Evolutionary conservation across 2,329 filamentous ascomycete species (phyloP).

Genomic region (Aspergillus niger): DNA sequence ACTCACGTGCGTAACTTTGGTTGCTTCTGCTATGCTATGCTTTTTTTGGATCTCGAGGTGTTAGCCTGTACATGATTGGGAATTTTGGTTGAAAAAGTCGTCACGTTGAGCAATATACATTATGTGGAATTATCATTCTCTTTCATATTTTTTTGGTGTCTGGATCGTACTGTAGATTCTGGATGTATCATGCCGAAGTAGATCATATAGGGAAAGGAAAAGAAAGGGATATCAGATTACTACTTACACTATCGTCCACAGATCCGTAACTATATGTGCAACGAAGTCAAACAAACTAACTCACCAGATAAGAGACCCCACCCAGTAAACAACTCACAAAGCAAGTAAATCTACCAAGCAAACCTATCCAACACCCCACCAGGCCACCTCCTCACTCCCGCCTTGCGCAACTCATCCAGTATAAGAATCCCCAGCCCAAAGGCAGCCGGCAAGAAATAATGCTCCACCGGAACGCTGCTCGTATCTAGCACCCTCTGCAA

Average conservation of each 20-base stretch:
- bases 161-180: background rate
- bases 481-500: slow-evolving; percentile 65
- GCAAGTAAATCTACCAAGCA: slow-evolving; percentile 58
- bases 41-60: background rate
- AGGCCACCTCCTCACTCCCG: slow-evolving; percentile 61
- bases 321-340: too few species aligned
- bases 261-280: too few species aligned
- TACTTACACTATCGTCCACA: too few species aligned
- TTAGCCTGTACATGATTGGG: slow-evolving; percentile 2
- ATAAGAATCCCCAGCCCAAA: slow-evolving; percentile 68
- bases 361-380: slow-evolving; percentile 58
- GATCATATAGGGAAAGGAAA: too few species aligned
- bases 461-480: slow-evolving; percentile 65
- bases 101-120: background rate
- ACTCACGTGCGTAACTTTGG: background rate
- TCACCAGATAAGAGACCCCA: too few species aligned
- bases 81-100: background rate
- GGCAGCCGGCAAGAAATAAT: slow-evolving; percentile 75
- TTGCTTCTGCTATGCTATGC: background rate
- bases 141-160: background rate
- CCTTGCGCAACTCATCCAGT: slow-evolving; percentile 69
- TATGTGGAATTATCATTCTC: background rate
- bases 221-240: background rate
- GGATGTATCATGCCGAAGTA: background rate
- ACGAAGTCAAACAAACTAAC: too few species aligned